phyloP scores from a whole-genome alignment of 23 red algal species.

The Gracilaria vermiculophylla region DNA sequence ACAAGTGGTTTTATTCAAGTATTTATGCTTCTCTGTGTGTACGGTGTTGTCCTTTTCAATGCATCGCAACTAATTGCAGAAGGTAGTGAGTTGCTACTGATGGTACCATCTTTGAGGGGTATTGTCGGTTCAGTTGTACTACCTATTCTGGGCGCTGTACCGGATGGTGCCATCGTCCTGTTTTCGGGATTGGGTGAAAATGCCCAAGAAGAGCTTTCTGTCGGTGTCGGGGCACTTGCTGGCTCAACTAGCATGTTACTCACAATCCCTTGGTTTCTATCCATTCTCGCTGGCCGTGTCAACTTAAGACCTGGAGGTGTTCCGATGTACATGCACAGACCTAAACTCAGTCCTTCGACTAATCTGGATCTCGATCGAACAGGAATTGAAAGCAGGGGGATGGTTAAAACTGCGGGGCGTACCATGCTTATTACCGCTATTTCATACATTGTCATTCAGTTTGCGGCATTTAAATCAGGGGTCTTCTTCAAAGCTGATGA shows the following conservation, averaged over 20 bases:
- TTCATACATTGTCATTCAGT: conserved; percentile 70
- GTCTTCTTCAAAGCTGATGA: conserved; percentile 30
- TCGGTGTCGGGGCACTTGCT: conserved; percentile 76
- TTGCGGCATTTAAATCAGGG: conserved; percentile 49
- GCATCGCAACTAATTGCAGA: conserved; percentile 72
- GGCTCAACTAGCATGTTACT: conserved; percentile 80
- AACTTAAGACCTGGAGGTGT: conserved; percentile 33
- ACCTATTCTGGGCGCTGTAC: conserved; percentile 77
- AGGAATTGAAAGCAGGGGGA: conserved; percentile 18
- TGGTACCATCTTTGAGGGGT: conserved; percentile 60
- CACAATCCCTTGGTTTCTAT: conserved; percentile 69
- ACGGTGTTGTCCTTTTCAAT: conserved; percentile 66
- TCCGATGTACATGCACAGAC: neutral
- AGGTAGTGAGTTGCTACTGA: conserved; percentile 67
- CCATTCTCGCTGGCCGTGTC: conserved; percentile 68
- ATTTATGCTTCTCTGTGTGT: conserved; percentile 56
- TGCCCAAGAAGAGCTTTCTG: conserved; percentile 75
- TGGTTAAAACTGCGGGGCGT: conserved; percentile 39
- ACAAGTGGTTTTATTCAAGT: conserved; percentile 60
- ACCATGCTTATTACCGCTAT: conserved; percentile 63
- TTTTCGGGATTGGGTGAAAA: conserved; percentile 76
- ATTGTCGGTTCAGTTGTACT: conserved; percentile 84
- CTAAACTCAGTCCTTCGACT: conserved; percentile 56
- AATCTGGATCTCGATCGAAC: conserved; percentile 28
- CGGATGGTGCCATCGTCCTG: conserved; percentile 76